Base-by-base conservation (phyloP, 2,329 filamentous ascomycete genomes). In the Aspergillus carbonarius region DNA sequence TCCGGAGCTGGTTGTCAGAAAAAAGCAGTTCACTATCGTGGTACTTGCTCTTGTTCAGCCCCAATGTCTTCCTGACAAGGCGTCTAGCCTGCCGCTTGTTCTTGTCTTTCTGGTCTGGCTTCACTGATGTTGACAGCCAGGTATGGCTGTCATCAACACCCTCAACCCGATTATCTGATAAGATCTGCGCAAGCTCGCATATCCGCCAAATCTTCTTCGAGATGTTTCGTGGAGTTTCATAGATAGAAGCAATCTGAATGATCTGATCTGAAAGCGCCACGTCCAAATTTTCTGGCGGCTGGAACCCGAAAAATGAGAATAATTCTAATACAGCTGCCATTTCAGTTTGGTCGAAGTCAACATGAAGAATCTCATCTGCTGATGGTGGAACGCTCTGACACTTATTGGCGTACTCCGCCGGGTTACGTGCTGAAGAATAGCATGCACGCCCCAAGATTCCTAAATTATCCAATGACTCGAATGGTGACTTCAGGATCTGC, bases 291-390 rank as follows among this genome's bases (percentile, higher is more conserved):
- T 39, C 27, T 48, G 13, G 8, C 30, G 27, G 46, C n/a, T 55
- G 55, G 37, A 55, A 47, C 4, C 58, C 57, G 56, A 60, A 46
- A 62, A 48, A 48, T n/a, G 48, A 55, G 49, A 70, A 17, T 4
- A 68, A 46, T 9, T 50, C 25, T 32, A 68, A 49, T 18, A 71
- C 50, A 12, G 66, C 65, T 18, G 52, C 51, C 48, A 68, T 59
- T 59, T 72, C 70, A 3, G 54, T 42, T 13, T 57, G 30, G 20
- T 64, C 63, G 47, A 72, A 70, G 46, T 70, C 66, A 39, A 68
- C 62, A 60, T 72, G 70, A 10, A 68, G 44, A 17, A 48, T 32
- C n/a, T 47, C 18, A 13, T 34, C 44, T n/a, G 30, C 20, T 17
- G 39, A 35, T 13, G 52, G 34, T n/a, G 40, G 48, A 51, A 15